Base-by-base conservation (phyloP, 495 filamentous ascomycete species). In the Apodospora peruviana region DNA sequence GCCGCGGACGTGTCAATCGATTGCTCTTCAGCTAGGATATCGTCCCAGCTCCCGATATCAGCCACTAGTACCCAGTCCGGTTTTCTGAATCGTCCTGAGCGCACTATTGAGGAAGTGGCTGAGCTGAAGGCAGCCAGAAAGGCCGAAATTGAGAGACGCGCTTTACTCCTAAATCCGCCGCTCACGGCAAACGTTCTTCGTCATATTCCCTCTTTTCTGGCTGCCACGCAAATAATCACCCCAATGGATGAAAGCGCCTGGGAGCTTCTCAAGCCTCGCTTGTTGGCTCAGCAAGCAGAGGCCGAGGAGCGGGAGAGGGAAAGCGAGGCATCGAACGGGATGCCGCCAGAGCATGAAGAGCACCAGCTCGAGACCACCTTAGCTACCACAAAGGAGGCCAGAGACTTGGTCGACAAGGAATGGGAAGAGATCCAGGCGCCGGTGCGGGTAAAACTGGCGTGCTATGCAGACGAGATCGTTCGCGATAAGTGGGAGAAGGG, bases 341-440 rank as follows among this genome's bases (percentile, higher is more conserved):
- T 66, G 21, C 60, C 76, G 39, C 64, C 78, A 50, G 69, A 74
- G 39, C 37, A 21, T 7, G 45, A 50, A 3, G 56, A 56, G 19
- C 48, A 35, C 5, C 49, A 55, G 17, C 42, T 56, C 17, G 60
- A 72, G 42, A 38, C 51, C 44, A 65, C 48, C 42, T 40, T 44
- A 44, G 52, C 43, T 52, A 73, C 59, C 45, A 57, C 64, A 4
- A 81, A 78, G 61, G 78, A 82, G 49, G 69, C 72, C 17, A 80
- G 80, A 53, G 83, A 86, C 45, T 64, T 74, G 16, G 57, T 78
- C 36, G 83, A 85, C 52, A 72, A 76, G 40, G 70, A 79, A 40
- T 88, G 83, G 82, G 85, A 88, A 50, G 77, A 79, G n/a, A 60
- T 72, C 9, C 86, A 89, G 55, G 68, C 71, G 16, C 80, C 83